Conservation (phyloP, 305 asterid genomes). For the Solanum aculeatissimum region DNA sequence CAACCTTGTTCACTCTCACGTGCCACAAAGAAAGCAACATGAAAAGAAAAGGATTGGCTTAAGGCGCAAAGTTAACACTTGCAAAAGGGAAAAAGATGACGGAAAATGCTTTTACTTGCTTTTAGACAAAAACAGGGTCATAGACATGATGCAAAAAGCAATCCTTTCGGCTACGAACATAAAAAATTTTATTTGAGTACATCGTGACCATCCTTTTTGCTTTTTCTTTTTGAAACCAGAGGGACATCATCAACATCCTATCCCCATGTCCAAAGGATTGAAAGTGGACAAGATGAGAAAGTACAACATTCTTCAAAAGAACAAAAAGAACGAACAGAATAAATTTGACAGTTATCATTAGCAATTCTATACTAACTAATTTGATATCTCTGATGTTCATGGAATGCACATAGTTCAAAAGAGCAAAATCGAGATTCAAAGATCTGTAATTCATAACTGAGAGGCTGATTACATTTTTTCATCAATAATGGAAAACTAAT, state of each 20-base stretch:
- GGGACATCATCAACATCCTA: not conserved
- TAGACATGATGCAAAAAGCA: not conserved
- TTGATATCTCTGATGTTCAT: not conserved
- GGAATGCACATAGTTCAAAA: not conserved
- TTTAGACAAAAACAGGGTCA: not conserved
- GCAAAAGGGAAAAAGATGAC: not conserved
- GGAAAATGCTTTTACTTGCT: not conserved
- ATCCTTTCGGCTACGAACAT: not conserved
- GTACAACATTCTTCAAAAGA: not conserved
- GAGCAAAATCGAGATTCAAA: not conserved
- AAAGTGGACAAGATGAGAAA: not conserved
- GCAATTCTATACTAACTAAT: not conserved
- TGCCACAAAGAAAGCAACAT: not conserved
- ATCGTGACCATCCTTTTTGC: not conserved
- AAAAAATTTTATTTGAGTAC: not conserved
- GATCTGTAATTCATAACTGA: not conserved
- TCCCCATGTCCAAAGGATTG: not conserved
- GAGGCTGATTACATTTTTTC: not conserved
- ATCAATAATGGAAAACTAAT: not conserved
- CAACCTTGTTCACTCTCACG: not conserved
- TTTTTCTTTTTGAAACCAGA: not conserved
- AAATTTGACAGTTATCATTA: not conserved
- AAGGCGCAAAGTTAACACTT: not conserved
- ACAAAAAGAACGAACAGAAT: not conserved
- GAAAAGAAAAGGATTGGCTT: not conserved